These are phyloP conservation scores for Glomus cerebriforme DNA, from an alignment of 192 early-diverging fungal species.

Conservation along the genomic window DNA sequence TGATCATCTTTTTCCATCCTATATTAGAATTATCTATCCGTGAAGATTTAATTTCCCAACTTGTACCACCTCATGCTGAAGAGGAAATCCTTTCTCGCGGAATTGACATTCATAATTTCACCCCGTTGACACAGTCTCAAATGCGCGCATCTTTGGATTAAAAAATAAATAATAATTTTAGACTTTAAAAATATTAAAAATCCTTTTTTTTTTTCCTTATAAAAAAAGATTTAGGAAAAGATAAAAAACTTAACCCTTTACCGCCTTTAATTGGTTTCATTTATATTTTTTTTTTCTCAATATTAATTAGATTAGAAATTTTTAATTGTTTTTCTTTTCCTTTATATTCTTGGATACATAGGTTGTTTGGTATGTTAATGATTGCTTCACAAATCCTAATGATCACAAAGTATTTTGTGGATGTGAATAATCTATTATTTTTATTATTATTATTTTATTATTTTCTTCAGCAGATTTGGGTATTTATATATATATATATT, in stretches of 20 bases:
- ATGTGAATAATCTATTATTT: neutral
- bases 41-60: conserved; percentile 71
- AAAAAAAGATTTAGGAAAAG: neutral
- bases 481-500: neutral
- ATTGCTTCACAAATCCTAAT: conserved; percentile 11
- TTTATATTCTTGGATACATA: neutral
- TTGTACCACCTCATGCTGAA: conserved; percentile 84
- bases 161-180: conserved; percentile 25
- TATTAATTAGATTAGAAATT: conserved; percentile 22
- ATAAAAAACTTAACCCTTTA: neutral
- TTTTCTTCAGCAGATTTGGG: neutral
- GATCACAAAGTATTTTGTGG: neutral
- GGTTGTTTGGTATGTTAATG: neutral
- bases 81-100: conserved; percentile 62
- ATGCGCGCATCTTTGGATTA: conserved; percentile 53
- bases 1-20: too few relatives aligned
- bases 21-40: conserved; percentile 79
- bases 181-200: neutral
- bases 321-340: neutral
- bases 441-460: neutral
- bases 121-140: conserved; percentile 53
- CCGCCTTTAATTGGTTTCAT: neutral
- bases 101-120: conserved; percentile 77
- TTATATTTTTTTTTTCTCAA: neutral
- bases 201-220: neutral